phyloP scores from a whole-genome alignment of 2,329 filamentous ascomycete species.

The Claviceps sp. region DNA sequence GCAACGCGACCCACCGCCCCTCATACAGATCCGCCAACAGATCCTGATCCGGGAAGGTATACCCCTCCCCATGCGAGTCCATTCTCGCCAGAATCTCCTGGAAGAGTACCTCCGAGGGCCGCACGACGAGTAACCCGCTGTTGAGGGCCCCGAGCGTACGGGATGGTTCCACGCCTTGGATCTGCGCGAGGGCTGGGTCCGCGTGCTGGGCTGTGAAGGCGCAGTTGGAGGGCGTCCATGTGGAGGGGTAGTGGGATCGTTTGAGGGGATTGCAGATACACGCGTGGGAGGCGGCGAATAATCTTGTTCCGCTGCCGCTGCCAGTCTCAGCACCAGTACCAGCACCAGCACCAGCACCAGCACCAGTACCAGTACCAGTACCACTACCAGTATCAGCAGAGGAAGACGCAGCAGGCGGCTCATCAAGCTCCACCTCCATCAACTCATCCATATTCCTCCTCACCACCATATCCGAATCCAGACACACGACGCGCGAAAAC shows the following conservation, averaged over 20 bases:
- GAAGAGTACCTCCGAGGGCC: constrained; percentile 35
- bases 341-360: too few species aligned
- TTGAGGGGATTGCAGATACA: constrained; percentile 76
- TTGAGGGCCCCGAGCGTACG: constrained; percentile 31
- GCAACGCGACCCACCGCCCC: constrained; percentile 42
- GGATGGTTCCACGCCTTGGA: constrained; percentile 27
- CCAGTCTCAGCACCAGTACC: neutral
- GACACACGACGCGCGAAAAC: constrained; percentile 67
- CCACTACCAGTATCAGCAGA: too few species aligned
- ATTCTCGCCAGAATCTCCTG: constrained; percentile 37
- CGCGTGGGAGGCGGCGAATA: constrained; percentile 75
- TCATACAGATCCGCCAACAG: constrained; percentile 42
- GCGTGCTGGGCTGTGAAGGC: constrained; percentile 42
- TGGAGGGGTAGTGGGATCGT: constrained; percentile 62
- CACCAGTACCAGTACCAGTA: too few species aligned
- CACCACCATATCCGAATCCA: constrained; percentile 83
- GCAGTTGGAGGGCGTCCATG: constrained; percentile 50
- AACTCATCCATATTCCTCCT: constrained; percentile 81
- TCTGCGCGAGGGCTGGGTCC: constrained; percentile 33
- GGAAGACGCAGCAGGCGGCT: neutral
- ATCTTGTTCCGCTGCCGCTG: neutral
- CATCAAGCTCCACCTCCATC: constrained; percentile 67
- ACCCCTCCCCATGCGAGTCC: constrained; percentile 29
- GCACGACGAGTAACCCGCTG: constrained; percentile 43
- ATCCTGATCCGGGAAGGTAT: constrained; percentile 48